Percentiles rank a stretch among this genome's conserved stretches.
These are phyloP conservation scores for Carpinus fangiana DNA, from an alignment of 306 rosid genomes.

Conservation along the genomic window DNA sequence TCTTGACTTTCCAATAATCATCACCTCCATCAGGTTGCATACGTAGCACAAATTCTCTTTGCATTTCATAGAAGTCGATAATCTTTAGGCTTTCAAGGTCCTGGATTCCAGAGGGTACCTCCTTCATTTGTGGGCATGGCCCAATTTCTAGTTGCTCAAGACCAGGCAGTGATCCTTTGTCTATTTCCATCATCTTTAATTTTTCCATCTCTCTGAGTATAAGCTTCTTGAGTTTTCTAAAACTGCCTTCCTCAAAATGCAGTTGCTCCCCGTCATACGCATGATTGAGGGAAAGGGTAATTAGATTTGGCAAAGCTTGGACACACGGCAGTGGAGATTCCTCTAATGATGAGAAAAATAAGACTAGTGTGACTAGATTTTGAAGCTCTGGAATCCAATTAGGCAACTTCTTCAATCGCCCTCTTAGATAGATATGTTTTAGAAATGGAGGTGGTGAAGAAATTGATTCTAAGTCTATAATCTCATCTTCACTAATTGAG, in stretches of 20 bases:
- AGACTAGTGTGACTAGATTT: background rate
- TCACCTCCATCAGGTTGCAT: too few relatives aligned
- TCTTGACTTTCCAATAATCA: too few relatives aligned
- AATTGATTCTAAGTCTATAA: constrained; percentile 8
- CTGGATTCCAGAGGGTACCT: too few relatives aligned
- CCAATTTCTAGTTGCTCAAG: too few relatives aligned
- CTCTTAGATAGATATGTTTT: constrained; percentile 4
- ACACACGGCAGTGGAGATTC: constrained; percentile 7
- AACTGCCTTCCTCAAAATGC: constrained; percentile 1
- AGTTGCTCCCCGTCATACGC: constrained; percentile 19
- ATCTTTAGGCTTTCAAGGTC: too few relatives aligned
- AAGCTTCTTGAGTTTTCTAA: constrained; percentile 3
- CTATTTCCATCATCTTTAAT: background rate
- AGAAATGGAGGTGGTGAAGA: constrained; percentile 3
- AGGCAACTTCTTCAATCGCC: constrained; percentile 13
- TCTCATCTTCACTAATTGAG: constrained; percentile 18
- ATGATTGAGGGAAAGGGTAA: background rate
- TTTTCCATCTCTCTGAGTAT: background rate
- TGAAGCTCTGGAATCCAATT: constrained; percentile 21
- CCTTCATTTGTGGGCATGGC: too few relatives aligned
- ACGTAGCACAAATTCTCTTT: too few relatives aligned
- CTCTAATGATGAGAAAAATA: constrained; percentile 1
- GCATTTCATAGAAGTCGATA: too few relatives aligned
- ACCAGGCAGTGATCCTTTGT: too few relatives aligned
- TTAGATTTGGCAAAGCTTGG: background rate